phyloP scores from a whole-genome alignment of 805 yeast species.

The Lipomyces kockii region DNA sequence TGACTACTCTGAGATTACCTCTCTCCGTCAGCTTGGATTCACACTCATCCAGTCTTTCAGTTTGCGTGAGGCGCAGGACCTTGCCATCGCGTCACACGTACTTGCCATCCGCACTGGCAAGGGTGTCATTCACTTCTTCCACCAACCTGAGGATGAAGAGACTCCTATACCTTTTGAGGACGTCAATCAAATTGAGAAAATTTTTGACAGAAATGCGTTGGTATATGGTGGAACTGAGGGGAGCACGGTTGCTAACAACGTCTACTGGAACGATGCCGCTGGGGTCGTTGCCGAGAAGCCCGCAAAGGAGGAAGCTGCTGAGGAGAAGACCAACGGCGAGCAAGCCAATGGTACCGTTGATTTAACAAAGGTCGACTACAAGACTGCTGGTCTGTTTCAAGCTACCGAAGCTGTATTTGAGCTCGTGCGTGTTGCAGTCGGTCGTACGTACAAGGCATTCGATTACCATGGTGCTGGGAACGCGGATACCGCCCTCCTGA shows the following conservation, averaged over 20 bases:
- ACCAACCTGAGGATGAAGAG: constrained; percentile 33
- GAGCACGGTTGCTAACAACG: constrained; percentile 37
- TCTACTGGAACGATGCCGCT: constrained; percentile 33
- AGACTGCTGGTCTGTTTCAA: constrained; percentile 14
- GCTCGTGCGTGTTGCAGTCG: constrained; percentile 46
- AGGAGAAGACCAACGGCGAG: constrained; percentile 27
- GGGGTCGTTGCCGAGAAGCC: constrained; percentile 22
- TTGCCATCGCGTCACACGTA: constrained; percentile 62
- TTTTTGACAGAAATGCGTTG: constrained; percentile 23
- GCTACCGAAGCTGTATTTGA: constrained; percentile 39
- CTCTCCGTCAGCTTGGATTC: constrained; percentile 70
- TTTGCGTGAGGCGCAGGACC: constrained; percentile 56
- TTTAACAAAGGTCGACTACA: constrained; percentile 8
- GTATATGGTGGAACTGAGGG: constrained; percentile 18
- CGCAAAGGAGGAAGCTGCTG: constrained; percentile 31
- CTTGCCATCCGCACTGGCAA: constrained; percentile 54
- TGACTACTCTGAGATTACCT: constrained; percentile 73
- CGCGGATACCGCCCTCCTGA: constrained; percentile 59
- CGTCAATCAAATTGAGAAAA: constrained; percentile 12
- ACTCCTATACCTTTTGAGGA: constrained; percentile 32
- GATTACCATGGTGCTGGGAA: constrained; percentile 50
- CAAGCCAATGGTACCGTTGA: constrained; percentile 26
- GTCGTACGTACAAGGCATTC: constrained; percentile 48
- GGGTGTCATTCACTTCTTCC: constrained; percentile 76
- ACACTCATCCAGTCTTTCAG: constrained; percentile 71